Percentiles rank a stretch among this genome's conserved stretches.
Evolutionary conservation across 2,329 filamentous ascomycete genomes (phyloP).

Genomic region (Dothideomycetidae sp.): DNA sequence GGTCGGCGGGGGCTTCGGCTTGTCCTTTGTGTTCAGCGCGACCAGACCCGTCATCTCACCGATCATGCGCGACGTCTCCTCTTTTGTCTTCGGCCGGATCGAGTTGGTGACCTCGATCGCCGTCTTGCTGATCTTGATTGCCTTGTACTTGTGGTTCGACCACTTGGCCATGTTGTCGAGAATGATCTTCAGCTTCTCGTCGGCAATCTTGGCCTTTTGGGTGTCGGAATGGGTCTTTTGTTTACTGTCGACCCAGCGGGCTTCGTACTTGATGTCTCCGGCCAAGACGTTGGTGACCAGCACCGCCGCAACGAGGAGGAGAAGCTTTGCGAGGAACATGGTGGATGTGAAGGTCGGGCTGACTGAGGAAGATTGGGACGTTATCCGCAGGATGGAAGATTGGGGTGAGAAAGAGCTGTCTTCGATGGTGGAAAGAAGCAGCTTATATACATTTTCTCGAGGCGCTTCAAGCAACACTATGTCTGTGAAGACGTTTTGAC

Average conservation of each 20-base stretch:
- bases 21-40: background rate
- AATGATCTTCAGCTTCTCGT: background rate
- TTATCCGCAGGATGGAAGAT: too few species aligned
- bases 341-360: too few species aligned
- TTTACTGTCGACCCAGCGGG: background rate
- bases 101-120: background rate
- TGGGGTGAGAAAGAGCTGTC: too few species aligned
- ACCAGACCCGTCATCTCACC: background rate
- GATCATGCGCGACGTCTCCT: background rate
- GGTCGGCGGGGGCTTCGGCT: too few species aligned
- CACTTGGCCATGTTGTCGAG: background rate
- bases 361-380: too few species aligned
- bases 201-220: background rate
- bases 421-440: too few species aligned
- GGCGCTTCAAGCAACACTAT: too few species aligned
- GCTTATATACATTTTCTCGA: too few species aligned
- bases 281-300: too few species aligned
- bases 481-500: too few species aligned
- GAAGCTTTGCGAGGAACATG: too few species aligned
- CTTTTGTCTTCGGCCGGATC: background rate
- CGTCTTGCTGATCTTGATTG: background rate
- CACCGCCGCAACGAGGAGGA: too few species aligned
- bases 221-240: background rate
- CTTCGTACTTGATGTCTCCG: background rate
- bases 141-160: background rate